A percentile compares a stretch with the other conserved stretches of the same genome.
Evolutionary conservation across 148 eudicot species (phyloP).

Genomic region (Cornus controversa): DNA sequence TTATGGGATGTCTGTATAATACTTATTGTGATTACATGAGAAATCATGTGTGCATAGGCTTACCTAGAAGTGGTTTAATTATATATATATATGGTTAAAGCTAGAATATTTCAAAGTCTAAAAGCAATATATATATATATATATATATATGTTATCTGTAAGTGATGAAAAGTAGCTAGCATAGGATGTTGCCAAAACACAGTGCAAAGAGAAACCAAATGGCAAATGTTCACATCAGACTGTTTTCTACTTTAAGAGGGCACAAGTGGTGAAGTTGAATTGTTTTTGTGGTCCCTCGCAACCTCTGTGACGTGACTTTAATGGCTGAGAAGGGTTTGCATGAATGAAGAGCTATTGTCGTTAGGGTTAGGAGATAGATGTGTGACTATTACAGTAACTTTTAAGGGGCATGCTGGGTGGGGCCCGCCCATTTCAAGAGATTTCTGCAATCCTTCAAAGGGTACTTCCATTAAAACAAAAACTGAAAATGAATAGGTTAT

Average conservation of each 20-base stretch:
- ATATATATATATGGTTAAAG: no score
- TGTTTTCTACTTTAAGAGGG: constrained; percentile 25
- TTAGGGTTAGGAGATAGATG: constrained; percentile 26
- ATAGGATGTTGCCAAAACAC: not conserved
- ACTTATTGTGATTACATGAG: no score
- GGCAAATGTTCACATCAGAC: constrained; percentile 20
- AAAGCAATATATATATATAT: not conserved
- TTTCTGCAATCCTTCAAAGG: constrained; percentile 13
- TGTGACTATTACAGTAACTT: not conserved
- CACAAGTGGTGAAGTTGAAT: constrained; percentile 21
- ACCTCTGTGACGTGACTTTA: constrained; percentile 30
- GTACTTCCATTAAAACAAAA: constrained; percentile 12
- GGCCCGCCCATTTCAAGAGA: not conserved
- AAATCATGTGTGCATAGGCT: no score
- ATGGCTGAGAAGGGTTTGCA: constrained; percentile 44
- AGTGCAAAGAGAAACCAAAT: not conserved
- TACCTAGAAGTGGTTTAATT: no score
- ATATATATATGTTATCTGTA: not conserved
- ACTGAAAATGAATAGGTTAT: not conserved
- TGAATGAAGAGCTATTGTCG: constrained; percentile 65
- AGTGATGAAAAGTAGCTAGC: not conserved
- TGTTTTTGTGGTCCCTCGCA: constrained; percentile 9
- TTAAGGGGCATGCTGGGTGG: constrained; percentile 19
- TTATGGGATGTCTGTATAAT: no score
- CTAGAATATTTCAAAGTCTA: not conserved